These are phyloP conservation scores for Triticum monococcum DNA, from an alignment of 176 grass and related monocot genomes.

Conservation along the genomic window DNA sequence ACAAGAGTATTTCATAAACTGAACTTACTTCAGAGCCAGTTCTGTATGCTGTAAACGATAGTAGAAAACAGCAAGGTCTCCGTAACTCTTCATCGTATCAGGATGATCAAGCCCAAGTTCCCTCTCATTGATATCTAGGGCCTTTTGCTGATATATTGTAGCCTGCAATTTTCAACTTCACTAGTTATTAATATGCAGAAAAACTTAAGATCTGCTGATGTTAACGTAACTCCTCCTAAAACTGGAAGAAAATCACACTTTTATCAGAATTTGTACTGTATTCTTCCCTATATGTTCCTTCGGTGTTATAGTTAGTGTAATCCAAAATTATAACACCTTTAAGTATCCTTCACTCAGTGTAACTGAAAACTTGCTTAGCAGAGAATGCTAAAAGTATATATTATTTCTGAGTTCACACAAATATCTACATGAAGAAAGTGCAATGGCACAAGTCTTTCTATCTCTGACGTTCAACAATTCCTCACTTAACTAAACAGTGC, in stretches of 20 bases:
- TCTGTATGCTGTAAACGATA: constrained; percentile 99
- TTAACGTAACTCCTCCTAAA: not conserved
- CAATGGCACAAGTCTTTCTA: not conserved
- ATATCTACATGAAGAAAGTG: constrained; percentile 6
- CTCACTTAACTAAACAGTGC: not conserved
- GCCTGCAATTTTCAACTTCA: constrained; percentile 28
- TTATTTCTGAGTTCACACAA: not conserved
- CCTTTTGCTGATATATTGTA: constrained; percentile 98
- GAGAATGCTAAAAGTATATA: not conserved
- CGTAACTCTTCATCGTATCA: constrained; percentile 99
- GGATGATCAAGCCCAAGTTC: constrained; percentile 99
- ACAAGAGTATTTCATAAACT: constrained; percentile 12
- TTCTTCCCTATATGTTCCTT: not conserved
- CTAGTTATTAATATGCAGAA: not conserved
- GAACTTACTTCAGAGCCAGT: constrained; percentile 91
- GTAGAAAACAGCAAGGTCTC: constrained; percentile 98
- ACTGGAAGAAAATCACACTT: not conserved
- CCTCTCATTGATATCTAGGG: constrained; percentile 98
- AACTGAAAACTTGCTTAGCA: not conserved
- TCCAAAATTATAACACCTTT: not conserved
- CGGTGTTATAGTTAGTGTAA: not conserved
- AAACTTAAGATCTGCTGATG: not conserved
- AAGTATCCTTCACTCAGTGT: not conserved
- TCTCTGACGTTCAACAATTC: not conserved
- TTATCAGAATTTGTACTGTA: not conserved